Base-by-base conservation (phyloP, 2,329 filamentous ascomycete species). In the Mycosphaerella sp. region DNA sequence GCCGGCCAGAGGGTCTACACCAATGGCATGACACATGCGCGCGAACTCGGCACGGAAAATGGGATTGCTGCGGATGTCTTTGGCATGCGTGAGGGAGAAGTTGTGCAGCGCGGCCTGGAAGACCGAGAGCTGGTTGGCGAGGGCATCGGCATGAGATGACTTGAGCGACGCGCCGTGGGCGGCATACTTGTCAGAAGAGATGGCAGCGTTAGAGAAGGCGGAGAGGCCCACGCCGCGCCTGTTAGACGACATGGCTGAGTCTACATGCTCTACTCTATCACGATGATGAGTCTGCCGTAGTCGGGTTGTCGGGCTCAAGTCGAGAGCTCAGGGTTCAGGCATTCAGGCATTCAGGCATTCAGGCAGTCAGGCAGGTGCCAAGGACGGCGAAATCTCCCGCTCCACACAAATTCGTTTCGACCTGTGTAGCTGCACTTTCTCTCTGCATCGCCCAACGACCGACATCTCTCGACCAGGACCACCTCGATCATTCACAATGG, bases 1-100 rank as follows among this genome's bases (percentile, higher is more conserved):
- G 13, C 73, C 73, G 1, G 89, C 89, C 14, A 98, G 77, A 2
- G 93, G 94, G 69, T 98, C 93, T 10, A 98, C 89, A 43, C 93
- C 93, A 60, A 98, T 96, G 56, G 90, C 89, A 64, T 89, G 83
- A 73, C 93, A 98, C 93, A 98, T 98, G 68, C 91, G 89, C 2
- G 93, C 91, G 67, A 98, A 98, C 71, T 98, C 91, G 30, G 91
- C 89, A 55, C 93, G 88, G 71, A 98, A 98, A 7, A 82, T 85
- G 5, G 93, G 93, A 68, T 97, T 90, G 2, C 89, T 95, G 57
- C 91, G 90, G 54, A 98, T 98, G 64, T 95, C 93, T 66, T 90
- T 89, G 61, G 86, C 87, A 77, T 98, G 93, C 44, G 91, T 95
- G 65, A 91, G 80, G 40, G 90, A 89, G 71, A 98, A 98, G 70